These are phyloP conservation scores for Solanum raphanifolium DNA, from an alignment of 257 asterid species.

Conservation along the genomic window DNA sequence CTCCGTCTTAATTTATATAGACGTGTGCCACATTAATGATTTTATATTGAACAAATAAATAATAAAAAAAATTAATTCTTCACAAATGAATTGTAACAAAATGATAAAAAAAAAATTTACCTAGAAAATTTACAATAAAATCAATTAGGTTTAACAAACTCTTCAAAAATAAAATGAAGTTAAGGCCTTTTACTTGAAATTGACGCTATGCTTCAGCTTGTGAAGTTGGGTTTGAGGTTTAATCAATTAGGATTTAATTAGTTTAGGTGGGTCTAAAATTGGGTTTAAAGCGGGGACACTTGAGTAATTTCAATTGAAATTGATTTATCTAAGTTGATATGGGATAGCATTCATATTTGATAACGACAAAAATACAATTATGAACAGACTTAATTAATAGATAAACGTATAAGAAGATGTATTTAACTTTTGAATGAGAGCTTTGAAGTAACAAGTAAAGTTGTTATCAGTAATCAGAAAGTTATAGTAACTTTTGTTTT, in stretches of 20 bases:
- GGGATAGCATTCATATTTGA: not conserved
- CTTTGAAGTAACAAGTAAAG: no score
- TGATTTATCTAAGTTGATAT: not conserved
- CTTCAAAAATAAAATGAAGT: not conserved
- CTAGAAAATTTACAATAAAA: no score
- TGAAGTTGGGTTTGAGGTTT: not conserved
- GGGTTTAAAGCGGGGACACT: not conserved
- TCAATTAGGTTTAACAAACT: not conserved
- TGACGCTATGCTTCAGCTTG: not conserved
- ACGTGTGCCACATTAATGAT: not conserved
- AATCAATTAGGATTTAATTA: not conserved
- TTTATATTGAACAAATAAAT: not conserved
- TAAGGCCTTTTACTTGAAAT: not conserved
- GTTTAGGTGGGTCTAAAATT: no score
- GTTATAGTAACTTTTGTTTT: no score
- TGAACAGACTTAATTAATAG: no score
- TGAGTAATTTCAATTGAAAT: not conserved
- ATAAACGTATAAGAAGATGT: no score
- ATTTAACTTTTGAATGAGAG: not conserved
- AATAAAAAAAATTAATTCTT: not conserved
- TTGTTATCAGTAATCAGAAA: no score
- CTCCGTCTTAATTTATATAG: no score
- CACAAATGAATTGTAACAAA: not conserved
- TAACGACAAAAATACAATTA: no score
- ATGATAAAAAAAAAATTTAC: no score